Conservation (phyloP, 768 basidiomycete species). For the Kwoniella sp. region DNA sequence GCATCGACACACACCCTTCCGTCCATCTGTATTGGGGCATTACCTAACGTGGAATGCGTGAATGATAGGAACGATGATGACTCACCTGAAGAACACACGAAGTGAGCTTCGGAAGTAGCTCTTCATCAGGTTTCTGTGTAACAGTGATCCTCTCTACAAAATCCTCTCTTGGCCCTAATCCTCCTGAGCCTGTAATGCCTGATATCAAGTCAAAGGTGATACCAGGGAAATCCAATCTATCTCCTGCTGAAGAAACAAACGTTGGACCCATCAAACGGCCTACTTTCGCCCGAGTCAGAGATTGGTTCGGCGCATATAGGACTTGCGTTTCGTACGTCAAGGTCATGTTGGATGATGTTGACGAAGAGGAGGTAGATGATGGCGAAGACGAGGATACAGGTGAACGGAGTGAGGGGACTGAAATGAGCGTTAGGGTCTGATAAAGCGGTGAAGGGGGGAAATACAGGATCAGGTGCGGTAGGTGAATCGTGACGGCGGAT, state of each 20-base stretch:
- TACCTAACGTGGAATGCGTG: too few relatives aligned
- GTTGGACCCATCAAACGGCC: slow-evolving; percentile 49
- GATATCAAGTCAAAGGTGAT: slow-evolving; percentile 41
- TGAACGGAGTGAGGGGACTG: slow-evolving; percentile 14
- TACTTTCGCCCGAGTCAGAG: slow-evolving; percentile 33
- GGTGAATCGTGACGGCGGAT: slow-evolving; percentile 39
- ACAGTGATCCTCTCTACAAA: slow-evolving; percentile 27
- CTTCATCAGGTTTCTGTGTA: slow-evolving; percentile 23
- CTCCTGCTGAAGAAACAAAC: slow-evolving; percentile 21
- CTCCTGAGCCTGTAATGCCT: neutral
- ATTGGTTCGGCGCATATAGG: slow-evolving; percentile 21
- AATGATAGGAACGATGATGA: slow-evolving; percentile 14
- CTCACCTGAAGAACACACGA: slow-evolving; percentile 30
- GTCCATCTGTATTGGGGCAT: too few relatives aligned
- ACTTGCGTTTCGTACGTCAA: slow-evolving; percentile 36
- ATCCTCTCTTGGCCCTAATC: slow-evolving; percentile 32
- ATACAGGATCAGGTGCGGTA: slow-evolving; percentile 40
- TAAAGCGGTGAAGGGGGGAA: slow-evolving; percentile 40
- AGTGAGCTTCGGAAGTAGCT: slow-evolving; percentile 9
- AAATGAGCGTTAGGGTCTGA: slow-evolving; percentile 40
- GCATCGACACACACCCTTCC: too few relatives aligned
- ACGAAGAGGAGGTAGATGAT: neutral
- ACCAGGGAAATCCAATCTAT: slow-evolving; percentile 52
- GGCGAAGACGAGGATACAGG: neutral
- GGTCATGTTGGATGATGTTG: slow-evolving; percentile 4